phyloP scores from a whole-genome alignment of 106 monocot species.

The Hemerocallis citrina region DNA sequence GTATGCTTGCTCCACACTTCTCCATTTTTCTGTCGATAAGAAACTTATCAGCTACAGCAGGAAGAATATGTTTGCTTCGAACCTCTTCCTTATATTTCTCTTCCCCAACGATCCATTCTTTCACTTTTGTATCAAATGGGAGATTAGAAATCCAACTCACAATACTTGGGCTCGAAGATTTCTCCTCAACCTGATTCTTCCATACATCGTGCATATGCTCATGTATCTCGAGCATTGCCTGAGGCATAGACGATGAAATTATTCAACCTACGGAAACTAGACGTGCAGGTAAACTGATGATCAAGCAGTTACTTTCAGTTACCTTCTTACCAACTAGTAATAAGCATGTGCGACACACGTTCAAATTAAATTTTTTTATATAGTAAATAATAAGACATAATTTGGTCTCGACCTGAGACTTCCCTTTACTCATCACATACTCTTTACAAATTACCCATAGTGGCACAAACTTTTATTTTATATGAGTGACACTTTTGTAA shows the following conservation, averaged over 20 bases:
- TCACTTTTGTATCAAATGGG: slow-evolving; percentile 75
- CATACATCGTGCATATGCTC: slow-evolving; percentile 86
- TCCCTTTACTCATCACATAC: too few relatives aligned
- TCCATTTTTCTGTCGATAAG: slow-evolving; percentile 62
- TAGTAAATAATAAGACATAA: too few relatives aligned
- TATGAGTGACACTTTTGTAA: too few relatives aligned
- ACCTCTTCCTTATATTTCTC: slow-evolving; percentile 73
- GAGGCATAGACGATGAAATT: slow-evolving; percentile 4
- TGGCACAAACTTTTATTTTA: too few relatives aligned
- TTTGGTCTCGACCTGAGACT: too few relatives aligned
- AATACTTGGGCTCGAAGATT: slow-evolving; percentile 31
- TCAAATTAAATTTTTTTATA: too few relatives aligned
- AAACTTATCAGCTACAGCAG: slow-evolving; percentile 89
- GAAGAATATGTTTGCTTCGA: slow-evolving; percentile 75
- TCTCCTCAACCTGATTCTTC: slow-evolving; percentile 55
- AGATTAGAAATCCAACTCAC: slow-evolving; percentile 66
- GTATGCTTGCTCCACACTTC: slow-evolving; percentile 70
- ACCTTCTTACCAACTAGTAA: too few relatives aligned
- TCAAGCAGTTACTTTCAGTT: too few relatives aligned
- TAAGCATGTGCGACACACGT: too few relatives aligned
- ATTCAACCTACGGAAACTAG: not conserved
- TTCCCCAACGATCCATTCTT: slow-evolving; percentile 95
- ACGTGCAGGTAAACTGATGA: too few relatives aligned
- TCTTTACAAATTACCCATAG: too few relatives aligned
- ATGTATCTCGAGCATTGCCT: slow-evolving; percentile 98